Evolutionary conservation across 164 flowering plant genomes (phyloP).

Genomic region (Tinospora cordifolia): DNA sequence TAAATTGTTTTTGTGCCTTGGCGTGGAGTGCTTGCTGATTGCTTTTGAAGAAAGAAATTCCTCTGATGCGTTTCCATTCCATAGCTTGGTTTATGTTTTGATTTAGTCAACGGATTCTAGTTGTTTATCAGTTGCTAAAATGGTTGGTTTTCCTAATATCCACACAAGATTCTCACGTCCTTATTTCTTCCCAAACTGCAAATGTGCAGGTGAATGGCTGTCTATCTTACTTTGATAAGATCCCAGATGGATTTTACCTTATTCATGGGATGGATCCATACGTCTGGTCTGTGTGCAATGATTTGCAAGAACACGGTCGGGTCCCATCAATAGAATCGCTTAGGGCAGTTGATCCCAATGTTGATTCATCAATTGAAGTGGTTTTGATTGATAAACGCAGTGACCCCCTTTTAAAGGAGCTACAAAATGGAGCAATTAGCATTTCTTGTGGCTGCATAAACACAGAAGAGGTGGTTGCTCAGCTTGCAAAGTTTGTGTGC

Average conservation of each 20-base stretch:
- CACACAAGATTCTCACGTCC: not conserved
- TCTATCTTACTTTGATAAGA: slow-evolving; percentile 76
- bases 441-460: slow-evolving; percentile 57
- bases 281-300: slow-evolving; percentile 81
- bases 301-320: slow-evolving; percentile 74
- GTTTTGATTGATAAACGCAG: slow-evolving; percentile 64
- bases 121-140: not conserved
- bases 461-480: slow-evolving; percentile 71
- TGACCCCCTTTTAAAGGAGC: slow-evolving; percentile 69
- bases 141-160: too few species aligned
- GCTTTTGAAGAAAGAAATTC: not conserved
- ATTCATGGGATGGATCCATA: slow-evolving; percentile 88
- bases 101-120: not conserved
- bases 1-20: not conserved
- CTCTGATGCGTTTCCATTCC: not conserved
- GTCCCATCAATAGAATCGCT: slow-evolving; percentile 80
- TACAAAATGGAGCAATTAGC: slow-evolving; percentile 47
- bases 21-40: not conserved
- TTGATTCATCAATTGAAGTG: slow-evolving; percentile 61
- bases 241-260: slow-evolving; percentile 89
- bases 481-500: slow-evolving; percentile 82
- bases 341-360: slow-evolving; percentile 47
- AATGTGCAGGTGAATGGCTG: slow-evolving; percentile 78
- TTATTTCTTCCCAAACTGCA: not conserved
- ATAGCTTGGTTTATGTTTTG: not conserved